Conservation (phyloP, 148 eudicot species). For the Chenopodium suecicum region DNA sequence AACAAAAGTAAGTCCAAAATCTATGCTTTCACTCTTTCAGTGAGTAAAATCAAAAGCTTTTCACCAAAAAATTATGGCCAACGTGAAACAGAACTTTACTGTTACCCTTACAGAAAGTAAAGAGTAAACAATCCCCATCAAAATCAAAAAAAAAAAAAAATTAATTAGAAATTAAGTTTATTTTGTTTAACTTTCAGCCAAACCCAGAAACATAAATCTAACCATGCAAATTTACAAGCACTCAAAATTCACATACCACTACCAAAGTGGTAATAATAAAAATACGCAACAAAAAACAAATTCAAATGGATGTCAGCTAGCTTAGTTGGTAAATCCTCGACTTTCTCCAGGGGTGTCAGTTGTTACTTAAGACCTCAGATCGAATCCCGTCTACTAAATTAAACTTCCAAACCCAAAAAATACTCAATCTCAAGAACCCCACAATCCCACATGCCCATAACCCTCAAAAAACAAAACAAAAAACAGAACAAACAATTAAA, state of each 20-base stretch:
- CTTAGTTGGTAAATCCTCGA: background rate
- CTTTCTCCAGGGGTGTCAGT: no score
- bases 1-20: conserved; percentile 11
- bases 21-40: conserved; percentile 13
- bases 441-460: conserved; percentile 8
- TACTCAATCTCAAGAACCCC: conserved; percentile 3
- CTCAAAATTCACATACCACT: background rate
- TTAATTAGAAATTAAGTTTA: background rate
- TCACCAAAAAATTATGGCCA: conserved; percentile 20
- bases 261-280: no score
- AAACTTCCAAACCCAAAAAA: background rate
- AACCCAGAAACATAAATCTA: background rate
- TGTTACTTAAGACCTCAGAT: background rate
- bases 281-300: background rate
- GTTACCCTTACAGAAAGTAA: conserved; percentile 15
- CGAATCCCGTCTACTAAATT: background rate
- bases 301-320: background rate
- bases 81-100: conserved; percentile 24
- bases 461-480: background rate
- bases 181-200: background rate
- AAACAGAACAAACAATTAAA: background rate
- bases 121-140: conserved; percentile 24
- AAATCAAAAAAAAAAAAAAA: background rate
- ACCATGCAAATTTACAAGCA: conserved; percentile 2
- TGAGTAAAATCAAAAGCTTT: conserved; percentile 17